Base-by-base conservation (phyloP, 2,329 filamentous ascomycete genomes). In the Thielaviopsis musarum region DNA sequence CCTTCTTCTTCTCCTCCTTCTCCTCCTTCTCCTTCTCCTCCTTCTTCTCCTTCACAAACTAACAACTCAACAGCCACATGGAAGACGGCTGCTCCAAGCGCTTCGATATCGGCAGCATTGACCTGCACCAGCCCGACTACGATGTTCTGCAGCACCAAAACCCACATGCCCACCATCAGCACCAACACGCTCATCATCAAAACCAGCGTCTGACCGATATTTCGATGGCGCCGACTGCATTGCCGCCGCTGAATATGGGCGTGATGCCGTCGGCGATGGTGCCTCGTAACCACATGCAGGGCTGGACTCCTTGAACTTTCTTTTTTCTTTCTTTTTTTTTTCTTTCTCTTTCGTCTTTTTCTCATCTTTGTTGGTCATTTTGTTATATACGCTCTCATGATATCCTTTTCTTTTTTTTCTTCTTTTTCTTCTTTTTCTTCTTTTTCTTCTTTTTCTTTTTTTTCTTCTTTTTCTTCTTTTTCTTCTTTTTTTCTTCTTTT, bases 61-160 rank as follows among this genome's bases (percentile, higher is more conserved):
- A 59, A 21, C 56, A 64, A 52, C 62, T 54, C 26, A 13, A 49
- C 64, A 90, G 86, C 67, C 86, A 91, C 65, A 82, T 85, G 75
- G 84, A 87, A 69, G 85, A 89, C 65, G 85, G 86, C 15, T 90
- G 87, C 67, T 79, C 84, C 13, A 84, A 81, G 65, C 77, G 85
- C 53, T 83, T 84, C 65, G 78, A 80, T 63, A 73, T 81, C 53
- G 75, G 75, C 45, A 79, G 74, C 2, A 69, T 79, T 49, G 77
- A 78, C 62, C 64, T 79, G 56, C 70, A 70, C 26, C 65, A 69
- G 5, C 68, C 71, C 58, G 63, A 64, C 21, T 67, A 68, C 61
- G 67, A 67, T 45, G 38, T 52, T 26, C 41, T 56, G 19, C 57
- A 59, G n/a, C 56, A 61, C 5, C 60, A 61, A 17, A 26, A 59